Base-by-base conservation (phyloP, 805 yeast species). In the Candida jianshihensis region DNA sequence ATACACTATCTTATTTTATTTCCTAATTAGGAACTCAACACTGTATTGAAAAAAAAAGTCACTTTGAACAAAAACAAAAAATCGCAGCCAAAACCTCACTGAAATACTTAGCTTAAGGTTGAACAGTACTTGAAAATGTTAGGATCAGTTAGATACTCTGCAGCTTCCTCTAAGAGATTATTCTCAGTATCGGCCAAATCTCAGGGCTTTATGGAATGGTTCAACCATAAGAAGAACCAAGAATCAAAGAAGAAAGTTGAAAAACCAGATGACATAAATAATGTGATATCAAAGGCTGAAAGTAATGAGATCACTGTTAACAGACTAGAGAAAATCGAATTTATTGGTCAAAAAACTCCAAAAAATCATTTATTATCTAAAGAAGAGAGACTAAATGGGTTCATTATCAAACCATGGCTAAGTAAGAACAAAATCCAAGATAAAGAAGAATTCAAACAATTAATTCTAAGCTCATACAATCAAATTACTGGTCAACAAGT, bases 141-240 rank as follows among this genome's bases (percentile, higher is more conserved):
- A 17, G 15, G 29, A 26, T 4, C 18, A 6, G 18, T 26, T 26
- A 26, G 29, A 26, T 26, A 14, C 8, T 9, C 17, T 14, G 18
- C 13, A 13, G 18, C 29, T 28, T 6, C 18, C 9, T 6, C 9
- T n/a, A 25, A 26, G 21, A 33, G 28, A 33, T 8, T 8, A 9
- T 33, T 21, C 16, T 19, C 24, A 4, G 4, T 11, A 10, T 15
- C 29, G 8, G 26, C 26, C 5, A 27, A 20, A 15, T 19, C 26
- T 17, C 30, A 31, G 9, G 63, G 65, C 19, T 60, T 64, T 44
- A 49, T 64, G 56, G 61, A 63, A 28, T 64, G 70, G 70, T 60
- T 64, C 40, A 59, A 53, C 33, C 45, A 48, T 32, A 61, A 57
- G 46, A 52, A 56, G 38, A 21, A 34, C 10, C 54, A 51, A 35